phyloP scores from a whole-genome alignment of 345 rosid genomes.

The Lepidium sativum region DNA sequence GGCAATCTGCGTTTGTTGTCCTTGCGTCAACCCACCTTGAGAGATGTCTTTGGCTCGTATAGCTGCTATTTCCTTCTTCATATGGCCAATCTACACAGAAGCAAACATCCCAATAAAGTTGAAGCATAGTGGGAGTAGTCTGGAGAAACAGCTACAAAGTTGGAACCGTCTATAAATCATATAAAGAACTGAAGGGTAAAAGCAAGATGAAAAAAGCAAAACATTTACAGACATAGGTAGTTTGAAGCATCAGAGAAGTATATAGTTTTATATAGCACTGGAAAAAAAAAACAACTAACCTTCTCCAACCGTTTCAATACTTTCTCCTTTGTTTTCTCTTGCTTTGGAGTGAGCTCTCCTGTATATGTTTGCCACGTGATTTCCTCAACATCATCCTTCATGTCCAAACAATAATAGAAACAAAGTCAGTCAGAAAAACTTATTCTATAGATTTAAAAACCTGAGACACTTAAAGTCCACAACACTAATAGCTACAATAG shows the following conservation, averaged over 20 bases:
- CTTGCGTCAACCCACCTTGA: slow-evolving; percentile 97
- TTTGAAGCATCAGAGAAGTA: not conserved
- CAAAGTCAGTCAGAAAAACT: not conserved
- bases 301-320: slow-evolving; percentile 73
- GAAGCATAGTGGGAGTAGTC: not conserved
- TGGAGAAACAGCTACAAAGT: not conserved
- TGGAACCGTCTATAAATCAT: not conserved
- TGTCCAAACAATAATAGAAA: slow-evolving; percentile 5
- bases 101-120: not conserved
- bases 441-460: not conserved
- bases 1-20: slow-evolving; percentile 98
- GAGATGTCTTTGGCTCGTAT: slow-evolving; percentile 91
- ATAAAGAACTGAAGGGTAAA: not conserved
- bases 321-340: slow-evolving; percentile 89
- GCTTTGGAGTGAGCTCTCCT: slow-evolving; percentile 93
- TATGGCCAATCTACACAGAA: slow-evolving; percentile 67
- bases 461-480: not conserved
- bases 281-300: slow-evolving; percentile 29
- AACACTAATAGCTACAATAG: not conserved
- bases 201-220: not conserved
- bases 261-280: not conserved
- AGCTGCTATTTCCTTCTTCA: slow-evolving; percentile 92
- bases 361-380: slow-evolving; percentile 92
- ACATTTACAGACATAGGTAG: not conserved
- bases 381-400: slow-evolving; percentile 82